These are phyloP conservation scores for Yamadazyma songkhlaensis DNA, from an alignment of 1,139 yeast genomes.

Conservation along the genomic window DNA sequence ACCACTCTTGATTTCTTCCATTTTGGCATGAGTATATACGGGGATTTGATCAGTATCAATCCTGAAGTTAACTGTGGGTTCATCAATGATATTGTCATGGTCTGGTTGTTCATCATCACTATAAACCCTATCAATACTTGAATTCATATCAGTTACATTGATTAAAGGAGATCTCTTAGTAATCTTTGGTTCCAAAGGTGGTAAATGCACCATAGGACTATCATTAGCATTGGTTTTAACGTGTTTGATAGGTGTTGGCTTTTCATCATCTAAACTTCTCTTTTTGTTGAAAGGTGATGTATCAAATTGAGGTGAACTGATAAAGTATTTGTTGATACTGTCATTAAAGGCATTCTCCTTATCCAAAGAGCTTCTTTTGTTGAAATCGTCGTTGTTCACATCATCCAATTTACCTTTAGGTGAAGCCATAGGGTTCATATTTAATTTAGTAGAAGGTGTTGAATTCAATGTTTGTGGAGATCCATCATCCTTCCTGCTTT, in stretches of 20 bases:
- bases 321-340: slow-evolving; percentile 9
- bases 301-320: slow-evolving; percentile 16
- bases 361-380: slow-evolving; percentile 6
- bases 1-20: slow-evolving; percentile 27
- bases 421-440: slow-evolving; percentile 1
- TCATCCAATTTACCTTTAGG: not conserved
- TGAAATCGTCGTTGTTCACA: too few relatives aligned
- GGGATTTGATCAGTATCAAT: slow-evolving; percentile 39
- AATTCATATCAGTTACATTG: slow-evolving; percentile 1
- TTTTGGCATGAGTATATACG: slow-evolving; percentile 30
- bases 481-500: slow-evolving; percentile 24
- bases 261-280: slow-evolving; percentile 3
- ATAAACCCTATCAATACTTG: slow-evolving; percentile 11
- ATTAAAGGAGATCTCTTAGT: slow-evolving; percentile 10
- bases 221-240: slow-evolving; percentile 1
- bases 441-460: slow-evolving; percentile 2
- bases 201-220: slow-evolving; percentile 1
- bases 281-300: slow-evolving; percentile 8
- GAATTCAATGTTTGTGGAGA: slow-evolving; percentile 3
- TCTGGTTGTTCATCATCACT: slow-evolving; percentile 23
- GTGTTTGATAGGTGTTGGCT: slow-evolving; percentile 1
- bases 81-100: slow-evolving; percentile 11
- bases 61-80: slow-evolving; percentile 31
- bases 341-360: slow-evolving; percentile 9
- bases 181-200: not conserved